These are phyloP conservation scores for Ophiostoma quercus DNA, from an alignment of 2,329 filamentous ascomycete species.

Conservation along the genomic window DNA sequence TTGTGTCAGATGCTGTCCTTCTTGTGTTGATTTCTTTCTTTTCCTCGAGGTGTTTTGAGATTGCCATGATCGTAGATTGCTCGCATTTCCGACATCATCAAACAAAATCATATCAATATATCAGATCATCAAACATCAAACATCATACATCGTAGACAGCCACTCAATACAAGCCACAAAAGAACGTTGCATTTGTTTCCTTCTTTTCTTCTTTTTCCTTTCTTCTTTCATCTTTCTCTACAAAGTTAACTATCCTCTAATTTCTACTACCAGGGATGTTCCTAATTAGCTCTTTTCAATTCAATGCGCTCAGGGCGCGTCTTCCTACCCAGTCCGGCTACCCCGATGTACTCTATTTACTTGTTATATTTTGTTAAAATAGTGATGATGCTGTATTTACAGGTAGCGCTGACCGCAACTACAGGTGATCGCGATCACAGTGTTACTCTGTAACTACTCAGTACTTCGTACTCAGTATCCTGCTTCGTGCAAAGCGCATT, in stretches of 20 bases:
- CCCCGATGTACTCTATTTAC: neutral
- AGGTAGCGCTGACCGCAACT: neutral
- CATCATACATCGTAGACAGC: neutral
- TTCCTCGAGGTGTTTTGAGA: too few relatives aligned
- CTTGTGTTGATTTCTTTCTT: neutral
- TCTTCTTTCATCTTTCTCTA: neutral
- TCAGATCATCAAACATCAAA: neutral
- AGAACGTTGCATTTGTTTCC: neutral
- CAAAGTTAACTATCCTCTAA: neutral
- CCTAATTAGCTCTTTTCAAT: neutral
- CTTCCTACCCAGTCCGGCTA: constrained; percentile 14
- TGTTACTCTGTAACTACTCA: too few relatives aligned
- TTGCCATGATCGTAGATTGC: too few relatives aligned
- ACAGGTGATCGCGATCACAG: neutral
- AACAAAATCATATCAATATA: too few relatives aligned
- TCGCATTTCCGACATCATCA: too few relatives aligned
- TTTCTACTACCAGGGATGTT: neutral
- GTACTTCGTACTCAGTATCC: too few relatives aligned
- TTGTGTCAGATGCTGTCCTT: neutral
- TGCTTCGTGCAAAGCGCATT: too few relatives aligned
- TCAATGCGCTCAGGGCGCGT: constrained; percentile 14
- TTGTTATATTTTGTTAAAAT: neutral
- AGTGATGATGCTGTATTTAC: neutral
- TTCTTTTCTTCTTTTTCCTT: neutral
- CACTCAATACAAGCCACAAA: neutral